These are phyloP conservation scores for Brassica balearica DNA, from an alignment of 441 rosid species.

Conservation along the genomic window DNA sequence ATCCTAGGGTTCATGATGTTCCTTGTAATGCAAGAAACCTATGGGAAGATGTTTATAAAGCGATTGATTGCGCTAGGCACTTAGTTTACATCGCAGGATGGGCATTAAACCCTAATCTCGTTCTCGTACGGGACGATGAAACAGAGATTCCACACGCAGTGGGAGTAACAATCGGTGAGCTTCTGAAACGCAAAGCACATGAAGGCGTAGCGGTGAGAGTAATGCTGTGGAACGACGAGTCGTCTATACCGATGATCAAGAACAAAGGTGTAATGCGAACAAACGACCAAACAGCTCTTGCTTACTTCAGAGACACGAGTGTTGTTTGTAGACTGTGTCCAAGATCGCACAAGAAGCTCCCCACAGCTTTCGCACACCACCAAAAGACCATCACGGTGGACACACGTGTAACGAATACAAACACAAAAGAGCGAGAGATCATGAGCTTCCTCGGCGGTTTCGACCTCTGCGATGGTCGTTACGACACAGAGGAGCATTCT, in stretches of 20 bases:
- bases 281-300: constrained; percentile 72
- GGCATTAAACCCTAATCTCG: constrained; percentile 83
- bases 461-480: constrained; percentile 80
- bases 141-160: constrained; percentile 67
- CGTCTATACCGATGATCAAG: background rate
- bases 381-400: constrained; percentile 85
- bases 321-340: constrained; percentile 80
- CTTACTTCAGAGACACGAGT: constrained; percentile 71
- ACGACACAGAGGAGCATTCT: constrained; percentile 80
- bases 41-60: constrained; percentile 86
- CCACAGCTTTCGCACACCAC: constrained; percentile 85
- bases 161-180: constrained; percentile 28
- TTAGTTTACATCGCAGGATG: constrained; percentile 88
- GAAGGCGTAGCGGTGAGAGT: constrained; percentile 6
- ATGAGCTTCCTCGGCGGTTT: constrained; percentile 86
- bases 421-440: constrained; percentile 59
- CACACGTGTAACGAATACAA: constrained; percentile 39
- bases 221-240: background rate
- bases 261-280: constrained; percentile 40
- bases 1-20: constrained; percentile 57
- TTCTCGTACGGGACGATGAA: constrained; percentile 74
- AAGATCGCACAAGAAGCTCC: constrained; percentile 71
- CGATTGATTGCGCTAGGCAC: constrained; percentile 76
- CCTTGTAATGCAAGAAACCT: constrained; percentile 54
- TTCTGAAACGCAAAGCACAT: background rate